Evolutionary conservation across 2,329 filamentous ascomycete genomes (phyloP), one percentile per base, ranked within the genome.

Genomic region (Penicillium concentricum): DNA sequence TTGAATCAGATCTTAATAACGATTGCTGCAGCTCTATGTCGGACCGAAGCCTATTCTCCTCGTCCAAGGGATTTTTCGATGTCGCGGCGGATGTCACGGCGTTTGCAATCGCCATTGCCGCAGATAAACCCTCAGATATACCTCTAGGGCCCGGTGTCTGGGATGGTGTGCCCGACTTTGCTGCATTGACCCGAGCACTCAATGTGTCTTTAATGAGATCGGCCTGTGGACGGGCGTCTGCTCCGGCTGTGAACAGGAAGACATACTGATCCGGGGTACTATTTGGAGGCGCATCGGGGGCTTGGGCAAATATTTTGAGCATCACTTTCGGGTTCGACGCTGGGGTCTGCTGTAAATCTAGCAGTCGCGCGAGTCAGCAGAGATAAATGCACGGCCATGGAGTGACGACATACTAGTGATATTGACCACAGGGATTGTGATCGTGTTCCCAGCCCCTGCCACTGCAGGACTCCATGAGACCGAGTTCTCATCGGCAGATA

Each of bases 301-400:
- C 76, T 71, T 92, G 89, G 60, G 89, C 89, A 66, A 97, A 90
- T 54, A 99, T 88, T 74, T 94, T 96, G 58, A 97, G 83, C 82
- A 96, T 96, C 51, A 96, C 92, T 80, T 96, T 97, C 18, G 91
- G 81, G 35, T 86, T 87, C n/a, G 82, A 87, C 58, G 91, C 91
- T 13, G 94, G 92, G 0, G 94, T 97, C 74, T 97, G 93, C 74
- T 99, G 93, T 47, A 99, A 84, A 77, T 97, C 91, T 94, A 48
- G 20, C 18, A 42, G 43, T 53, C 32, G 54, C 49, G 26, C 55
- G 20, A 42, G 32, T 56, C 42, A 60, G 57, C 35, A 44, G 28
- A 20, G 37, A 51, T 13, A 6, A 35, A 51, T 42, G 10, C 30
- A 44, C 20, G 32, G 37, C 49, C 45, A 59, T 43, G 35, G 28